Evolutionary conservation across 1,284 basidiomycete species (phyloP).

Genomic region (Caloboletus inedulis): DNA sequence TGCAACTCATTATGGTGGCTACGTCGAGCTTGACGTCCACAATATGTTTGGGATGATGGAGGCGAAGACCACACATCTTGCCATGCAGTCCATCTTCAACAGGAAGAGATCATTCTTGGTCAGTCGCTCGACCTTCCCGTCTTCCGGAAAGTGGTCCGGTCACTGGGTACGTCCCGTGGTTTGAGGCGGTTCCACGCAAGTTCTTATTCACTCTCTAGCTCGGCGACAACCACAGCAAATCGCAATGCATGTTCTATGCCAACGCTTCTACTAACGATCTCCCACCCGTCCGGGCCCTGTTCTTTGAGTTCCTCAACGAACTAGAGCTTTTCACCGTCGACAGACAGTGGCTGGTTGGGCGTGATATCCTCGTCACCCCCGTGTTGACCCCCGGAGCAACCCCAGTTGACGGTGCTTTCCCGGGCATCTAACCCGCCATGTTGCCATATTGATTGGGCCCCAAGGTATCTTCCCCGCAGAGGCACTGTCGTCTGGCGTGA

Average conservation of each 20-base stretch:
- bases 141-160: constrained; percentile 60
- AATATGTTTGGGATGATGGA: constrained; percentile 45
- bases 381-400: constrained; percentile 61
- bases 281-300: constrained; percentile 69
- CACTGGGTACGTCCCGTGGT: constrained; percentile 45
- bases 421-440: not conserved
- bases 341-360: constrained; percentile 68
- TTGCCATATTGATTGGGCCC: not conserved
- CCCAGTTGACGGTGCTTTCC: constrained; percentile 40
- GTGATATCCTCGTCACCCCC: constrained; percentile 69
- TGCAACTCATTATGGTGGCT: constrained; percentile 39
- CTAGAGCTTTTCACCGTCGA: constrained; percentile 61
- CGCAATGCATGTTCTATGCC: constrained; percentile 71
- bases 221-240: constrained; percentile 69
- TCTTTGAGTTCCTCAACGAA: constrained; percentile 74
- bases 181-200: not conserved
- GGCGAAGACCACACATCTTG: constrained; percentile 36
- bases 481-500: constrained; percentile 68
- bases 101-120: constrained; percentile 45
- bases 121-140: constrained; percentile 51
- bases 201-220: constrained; percentile 38
- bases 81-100: constrained; percentile 32
- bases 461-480: constrained; percentile 58
- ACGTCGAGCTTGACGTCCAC: constrained; percentile 40
- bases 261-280: constrained; percentile 61